phyloP scores from a whole-genome alignment of 2,329 filamentous ascomycete species.

The Diplodia sapinea region DNA sequence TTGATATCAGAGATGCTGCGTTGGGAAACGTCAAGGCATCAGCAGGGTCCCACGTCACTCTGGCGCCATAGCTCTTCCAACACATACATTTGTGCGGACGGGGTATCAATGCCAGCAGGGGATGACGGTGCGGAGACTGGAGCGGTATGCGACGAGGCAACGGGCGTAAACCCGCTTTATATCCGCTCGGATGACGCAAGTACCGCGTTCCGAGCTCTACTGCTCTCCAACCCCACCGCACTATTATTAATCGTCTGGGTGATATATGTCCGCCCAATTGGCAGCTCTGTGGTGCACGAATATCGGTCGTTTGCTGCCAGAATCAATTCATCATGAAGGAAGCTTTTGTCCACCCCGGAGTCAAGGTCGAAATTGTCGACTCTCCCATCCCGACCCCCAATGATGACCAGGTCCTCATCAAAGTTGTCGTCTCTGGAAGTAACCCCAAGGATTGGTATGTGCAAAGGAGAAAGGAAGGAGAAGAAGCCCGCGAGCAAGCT shows the following conservation, averaged over 20 bases:
- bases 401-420: constrained; percentile 37
- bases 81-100: not conserved
- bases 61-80: not conserved
- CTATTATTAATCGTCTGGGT: constrained; percentile 14
- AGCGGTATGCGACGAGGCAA: not conserved
- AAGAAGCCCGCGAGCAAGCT: not conserved
- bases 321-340: constrained; percentile 38
- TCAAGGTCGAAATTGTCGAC: constrained; percentile 48
- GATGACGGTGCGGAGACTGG: not conserved
- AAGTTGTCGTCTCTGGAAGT: constrained; percentile 33
- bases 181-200: not conserved
- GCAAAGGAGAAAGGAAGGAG: not conserved
- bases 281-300: not conserved
- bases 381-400: constrained; percentile 42
- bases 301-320: not conserved
- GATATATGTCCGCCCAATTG: not conserved
- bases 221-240: constrained; percentile 1
- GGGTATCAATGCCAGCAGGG: not conserved
- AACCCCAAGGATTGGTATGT: constrained; percentile 36
- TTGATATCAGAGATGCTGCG: not conserved
- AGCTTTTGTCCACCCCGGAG: constrained; percentile 36
- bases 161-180: not conserved
- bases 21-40: not conserved
- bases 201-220: not conserved
- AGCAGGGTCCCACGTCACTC: not conserved